phyloP scores from a whole-genome alignment of 2,329 filamentous ascomycete genomes.

The Emmonsiellopsis sp. region DNA sequence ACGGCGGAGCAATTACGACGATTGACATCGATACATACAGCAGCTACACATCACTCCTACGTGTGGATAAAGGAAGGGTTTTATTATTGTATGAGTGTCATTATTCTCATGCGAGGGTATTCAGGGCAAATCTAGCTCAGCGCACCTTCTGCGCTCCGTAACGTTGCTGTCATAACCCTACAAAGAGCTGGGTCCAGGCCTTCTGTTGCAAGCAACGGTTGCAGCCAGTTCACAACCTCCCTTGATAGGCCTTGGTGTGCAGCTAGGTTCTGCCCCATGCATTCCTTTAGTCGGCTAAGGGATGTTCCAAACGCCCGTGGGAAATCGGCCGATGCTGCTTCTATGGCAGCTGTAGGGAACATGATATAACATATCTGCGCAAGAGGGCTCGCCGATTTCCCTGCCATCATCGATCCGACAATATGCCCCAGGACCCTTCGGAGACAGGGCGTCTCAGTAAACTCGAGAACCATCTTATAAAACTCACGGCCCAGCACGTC shows the following conservation, averaged over 20 bases:
- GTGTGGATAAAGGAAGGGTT: background rate
- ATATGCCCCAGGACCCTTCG: slow-evolving; percentile 64
- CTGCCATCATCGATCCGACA: slow-evolving; percentile 49
- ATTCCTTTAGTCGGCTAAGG: slow-evolving; percentile 52
- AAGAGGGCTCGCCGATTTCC: slow-evolving; percentile 51
- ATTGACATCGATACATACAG: slow-evolving; percentile 14
- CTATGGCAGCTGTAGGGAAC: slow-evolving; percentile 58
- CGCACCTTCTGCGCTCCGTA: slow-evolving; percentile 23
- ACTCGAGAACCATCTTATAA: slow-evolving; percentile 68
- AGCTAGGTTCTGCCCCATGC: slow-evolving; percentile 27
- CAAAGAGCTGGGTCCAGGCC: slow-evolving; percentile 44
- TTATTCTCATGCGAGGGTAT: background rate
- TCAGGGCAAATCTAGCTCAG: slow-evolving; percentile 6
- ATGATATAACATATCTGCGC: slow-evolving; percentile 63
- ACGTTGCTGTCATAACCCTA: slow-evolving; percentile 39
- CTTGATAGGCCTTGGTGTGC: slow-evolving; percentile 30
- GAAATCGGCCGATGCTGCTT: slow-evolving; percentile 57
- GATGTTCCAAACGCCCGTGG: slow-evolving; percentile 59
- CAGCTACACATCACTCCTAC: background rate
- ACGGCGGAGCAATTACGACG: slow-evolving; percentile 33
- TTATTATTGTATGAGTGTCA: background rate
- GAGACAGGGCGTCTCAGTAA: slow-evolving; percentile 56
- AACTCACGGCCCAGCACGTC: slow-evolving; percentile 61
- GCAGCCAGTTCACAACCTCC: slow-evolving; percentile 40
- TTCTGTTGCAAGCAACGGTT: slow-evolving; percentile 35